Base-by-base conservation (phyloP, 495 filamentous ascomycete species). In the Entonaema liquescens region DNA sequence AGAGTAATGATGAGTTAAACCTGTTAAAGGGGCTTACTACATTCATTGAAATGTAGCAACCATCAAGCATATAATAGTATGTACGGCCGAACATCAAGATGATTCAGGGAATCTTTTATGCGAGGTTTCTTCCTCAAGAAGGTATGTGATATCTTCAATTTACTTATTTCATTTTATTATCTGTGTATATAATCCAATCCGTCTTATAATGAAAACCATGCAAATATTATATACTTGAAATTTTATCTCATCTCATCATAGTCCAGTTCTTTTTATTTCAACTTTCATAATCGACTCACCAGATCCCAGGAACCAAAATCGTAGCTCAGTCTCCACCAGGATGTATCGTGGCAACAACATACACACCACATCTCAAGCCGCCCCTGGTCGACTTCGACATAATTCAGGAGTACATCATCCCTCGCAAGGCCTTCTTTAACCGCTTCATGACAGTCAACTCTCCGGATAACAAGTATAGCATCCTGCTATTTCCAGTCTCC, bases 71-170 rank as follows among this genome's bases (percentile, higher is more conserved):
- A 52, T 19, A 35, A 5, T 26, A 44, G 3, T 11, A 13, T 59
- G 13, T 44, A 31, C 23, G 13, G 12, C 29, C 56, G 19, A 25
- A 60, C n/a, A 25, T 26, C 29, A 4, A 62, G 21, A 93, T 92
- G 93, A 97, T 98, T 79, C 92, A 94, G 73, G 92, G 93, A 64
- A 97, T 98, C 65, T 99, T 98, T 83, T 98, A 94, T 79, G 92
- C 92, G 67, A 90, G 91, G 64, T 99, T 99, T 82, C 92, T 98
- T 73, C 90, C 92, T 12, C 86, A 92, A 70, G 90, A 97, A 87
- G 94, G 94, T 93, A 82, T 69, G 74, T 60, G 36, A 5, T 1
- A 36, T 44, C 12, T 21, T 50, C 36, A 17, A 8, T 3, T 8
- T 17, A 9, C 28, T n/a, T 40, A 36, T n/a, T 36, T 49, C 33